Evolutionary conservation across 148 eudicot species (phyloP).

Genomic region (Nepenthes mirabilis): DNA sequence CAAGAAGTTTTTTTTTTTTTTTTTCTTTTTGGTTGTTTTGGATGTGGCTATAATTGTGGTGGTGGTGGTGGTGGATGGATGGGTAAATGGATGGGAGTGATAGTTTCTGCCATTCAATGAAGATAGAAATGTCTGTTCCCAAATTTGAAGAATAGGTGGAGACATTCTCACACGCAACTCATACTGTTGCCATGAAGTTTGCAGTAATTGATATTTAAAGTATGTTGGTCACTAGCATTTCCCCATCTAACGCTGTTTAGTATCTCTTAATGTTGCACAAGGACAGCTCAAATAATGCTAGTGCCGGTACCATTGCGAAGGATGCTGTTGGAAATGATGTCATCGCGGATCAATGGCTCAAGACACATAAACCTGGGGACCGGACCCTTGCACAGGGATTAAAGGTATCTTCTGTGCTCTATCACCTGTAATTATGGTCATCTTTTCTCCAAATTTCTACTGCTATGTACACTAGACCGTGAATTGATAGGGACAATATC

Average conservation of each 20-base stretch:
- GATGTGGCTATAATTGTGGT: no score
- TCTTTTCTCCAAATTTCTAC: not conserved
- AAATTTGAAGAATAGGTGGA: not conserved
- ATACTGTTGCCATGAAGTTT: not conserved
- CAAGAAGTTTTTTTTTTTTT: no score
- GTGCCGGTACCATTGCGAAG: constrained; percentile 59
- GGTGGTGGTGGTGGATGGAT: no score
- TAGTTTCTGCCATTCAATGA: no score
- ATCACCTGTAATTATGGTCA: not conserved
- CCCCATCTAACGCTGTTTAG: not conserved
- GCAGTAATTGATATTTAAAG: not conserved
- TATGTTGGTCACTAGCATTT: not conserved
- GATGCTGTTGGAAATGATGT: constrained; percentile 82
- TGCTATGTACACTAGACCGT: not conserved
- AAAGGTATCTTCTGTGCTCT: constrained; percentile 32
- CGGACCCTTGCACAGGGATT: constrained; percentile 77
- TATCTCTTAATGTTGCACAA: not conserved
- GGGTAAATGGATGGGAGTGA: no score
- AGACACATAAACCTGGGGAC: constrained; percentile 63
- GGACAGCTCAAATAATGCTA: constrained; percentile 31
- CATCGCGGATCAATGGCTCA: constrained; percentile 56
- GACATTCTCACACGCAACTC: not conserved
- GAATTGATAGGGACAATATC: not conserved
- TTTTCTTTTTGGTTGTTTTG: no score
- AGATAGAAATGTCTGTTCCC: not conserved